Percentiles rank a stretch among this genome's conserved stretches.
These are phyloP conservation scores for Mariannaea elegans DNA, from an alignment of 2,329 filamentous ascomycete genomes.

Conservation along the genomic window DNA sequence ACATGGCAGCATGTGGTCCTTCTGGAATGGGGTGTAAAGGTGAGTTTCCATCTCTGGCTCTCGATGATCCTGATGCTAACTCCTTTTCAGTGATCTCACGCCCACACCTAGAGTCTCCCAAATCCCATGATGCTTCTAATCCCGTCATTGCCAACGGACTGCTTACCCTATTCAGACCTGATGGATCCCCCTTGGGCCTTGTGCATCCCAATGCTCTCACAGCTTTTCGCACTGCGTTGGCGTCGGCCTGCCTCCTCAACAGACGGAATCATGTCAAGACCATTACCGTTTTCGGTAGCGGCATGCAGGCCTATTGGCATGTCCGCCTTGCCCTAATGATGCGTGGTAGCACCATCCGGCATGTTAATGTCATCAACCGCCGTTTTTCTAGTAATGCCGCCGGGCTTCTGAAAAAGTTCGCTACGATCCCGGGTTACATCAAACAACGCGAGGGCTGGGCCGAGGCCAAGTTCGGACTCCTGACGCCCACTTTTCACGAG, in stretches of 20 bases:
- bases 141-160: slow-evolving; percentile 67
- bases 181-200: slow-evolving; percentile 71
- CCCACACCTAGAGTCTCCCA: slow-evolving; percentile 50
- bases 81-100: slow-evolving; percentile 68
- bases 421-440: slow-evolving; percentile 50
- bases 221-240: slow-evolving; percentile 81
- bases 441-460: slow-evolving; percentile 70
- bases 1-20: slow-evolving; percentile 76
- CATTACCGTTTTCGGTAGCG: slow-evolving; percentile 85
- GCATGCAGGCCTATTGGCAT: slow-evolving; percentile 95
- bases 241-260: slow-evolving; percentile 71
- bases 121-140: slow-evolving; percentile 40
- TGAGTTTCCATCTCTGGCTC: slow-evolving; percentile 32
- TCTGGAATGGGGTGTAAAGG: slow-evolving; percentile 75
- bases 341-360: slow-evolving; percentile 74
- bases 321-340: slow-evolving; percentile 83
- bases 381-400: slow-evolving; percentile 68
- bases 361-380: slow-evolving; percentile 85
- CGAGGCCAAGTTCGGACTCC: slow-evolving; percentile 71
- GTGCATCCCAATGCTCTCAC: slow-evolving; percentile 79
- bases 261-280: slow-evolving; percentile 76
- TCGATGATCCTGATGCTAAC: background rate
- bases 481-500: slow-evolving; percentile 77
- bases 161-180: slow-evolving; percentile 72
- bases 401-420: slow-evolving; percentile 59